Evolutionary conservation across 129 eudicot species (phyloP), one percentile per base, ranked within the genome.

Genomic region (Tagetes erecta): DNA sequence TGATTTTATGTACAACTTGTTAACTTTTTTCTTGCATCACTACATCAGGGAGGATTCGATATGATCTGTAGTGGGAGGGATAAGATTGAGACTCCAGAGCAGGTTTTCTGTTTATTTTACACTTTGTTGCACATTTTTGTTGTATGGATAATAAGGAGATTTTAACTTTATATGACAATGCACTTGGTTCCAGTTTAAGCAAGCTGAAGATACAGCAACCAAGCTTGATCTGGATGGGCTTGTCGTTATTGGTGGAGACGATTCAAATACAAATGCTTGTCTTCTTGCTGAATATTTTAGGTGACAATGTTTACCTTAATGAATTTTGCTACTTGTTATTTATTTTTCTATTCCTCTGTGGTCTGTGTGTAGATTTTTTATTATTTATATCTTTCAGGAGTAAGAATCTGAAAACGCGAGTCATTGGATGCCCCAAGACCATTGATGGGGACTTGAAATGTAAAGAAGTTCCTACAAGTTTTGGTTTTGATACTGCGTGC

Each of bases 401-500:
- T 58, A 91, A 88, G 73, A 91, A 87, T 76, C 40, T 95, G 90
- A 95, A 95, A 80, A 83, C 97, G 45, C 84, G 88, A 49, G 99
- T 95, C 39, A 85, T 95, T 79, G 99, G 99, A 67, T 95, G 99
- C 83, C 99, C 97, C 37, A 95, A 95, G 85, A 95, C 99, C 52
- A 95, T 95, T 86, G 99, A 95, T 72, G 99, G 99, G 64, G 99
- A 95, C 84, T 84, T 95, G 79, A 95, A 95, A 79, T 76, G 96
- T 88, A 91, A 95, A 82, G 99, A 95, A 78, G 99, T 95, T 70
- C 99, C 99, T 57, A 71, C 88, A 36, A 95, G 99, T 82, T 95
- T 95, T 66, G 99, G 99, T 31, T 95, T 95, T 87, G 99, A 95
- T 75, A 95, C 99, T 51, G 99, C 99, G 35, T 95, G 99, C 84